Evolutionary conservation across 345 rosid species (phyloP).

Genomic region (Tarenaya hassleriana): DNA sequence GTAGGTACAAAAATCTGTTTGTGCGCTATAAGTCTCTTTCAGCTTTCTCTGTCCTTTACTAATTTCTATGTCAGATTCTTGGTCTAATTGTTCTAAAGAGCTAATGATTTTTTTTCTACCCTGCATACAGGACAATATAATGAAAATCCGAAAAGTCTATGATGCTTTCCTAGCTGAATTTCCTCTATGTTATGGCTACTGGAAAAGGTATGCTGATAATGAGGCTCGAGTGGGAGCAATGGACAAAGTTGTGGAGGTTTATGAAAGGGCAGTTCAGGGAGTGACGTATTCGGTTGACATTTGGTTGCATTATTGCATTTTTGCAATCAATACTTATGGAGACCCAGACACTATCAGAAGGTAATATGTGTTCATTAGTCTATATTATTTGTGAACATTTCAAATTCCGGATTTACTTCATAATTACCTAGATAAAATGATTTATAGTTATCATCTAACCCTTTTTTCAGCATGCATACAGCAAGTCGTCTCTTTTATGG

Average conservation of each 20-base stretch:
- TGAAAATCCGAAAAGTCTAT: slow-evolving; percentile 76
- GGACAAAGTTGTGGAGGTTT: slow-evolving; percentile 96
- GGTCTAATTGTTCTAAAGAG: background rate
- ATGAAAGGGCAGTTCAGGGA: slow-evolving; percentile 83
- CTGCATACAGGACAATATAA: slow-evolving; percentile 61
- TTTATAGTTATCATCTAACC: slow-evolving; percentile 51
- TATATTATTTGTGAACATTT: slow-evolving; percentile 26
- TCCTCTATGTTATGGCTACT: slow-evolving; percentile 94
- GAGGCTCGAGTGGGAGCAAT: slow-evolving; percentile 79
- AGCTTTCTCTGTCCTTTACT: background rate
- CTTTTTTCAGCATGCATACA: slow-evolving; percentile 55
- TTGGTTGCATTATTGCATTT: slow-evolving; percentile 86
- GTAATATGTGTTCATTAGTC: slow-evolving; percentile 39
- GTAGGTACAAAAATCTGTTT: background rate
- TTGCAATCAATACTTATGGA: slow-evolving; percentile 75
- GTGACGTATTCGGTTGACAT: slow-evolving; percentile 98
- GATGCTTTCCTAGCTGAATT: slow-evolving; percentile 91
- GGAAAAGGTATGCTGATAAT: slow-evolving; percentile 98
- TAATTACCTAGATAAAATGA: slow-evolving; percentile 31
- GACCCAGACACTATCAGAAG: slow-evolving; percentile 94
- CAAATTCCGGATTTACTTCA: slow-evolving; percentile 26
- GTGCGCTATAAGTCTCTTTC: background rate
- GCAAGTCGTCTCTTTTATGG: slow-evolving; percentile 62
- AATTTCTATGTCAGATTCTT: background rate
- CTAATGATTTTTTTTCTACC: slow-evolving; percentile 17